phyloP scores from a whole-genome alignment of 768 basidiomycete species.

The Gyrodon lividus region DNA sequence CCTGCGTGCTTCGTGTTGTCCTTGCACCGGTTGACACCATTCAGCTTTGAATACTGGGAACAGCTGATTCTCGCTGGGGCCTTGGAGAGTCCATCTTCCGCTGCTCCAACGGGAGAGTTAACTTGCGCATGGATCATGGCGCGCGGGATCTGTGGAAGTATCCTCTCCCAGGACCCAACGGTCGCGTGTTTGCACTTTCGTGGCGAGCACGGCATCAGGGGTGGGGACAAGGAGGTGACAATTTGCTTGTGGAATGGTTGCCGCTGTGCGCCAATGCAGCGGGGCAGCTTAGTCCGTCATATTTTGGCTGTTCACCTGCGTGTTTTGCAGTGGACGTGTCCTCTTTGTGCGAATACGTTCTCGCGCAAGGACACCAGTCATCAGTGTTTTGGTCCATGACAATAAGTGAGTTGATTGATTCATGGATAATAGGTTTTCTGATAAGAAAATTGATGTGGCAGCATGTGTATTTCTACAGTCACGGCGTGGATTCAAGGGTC shows the following conservation, averaged over 20 bases:
- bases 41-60: too few relatives aligned
- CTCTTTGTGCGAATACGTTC: neutral
- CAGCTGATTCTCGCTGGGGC: too few relatives aligned
- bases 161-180: neutral
- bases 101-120: too few relatives aligned
- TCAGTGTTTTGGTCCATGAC: neutral
- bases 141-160: neutral
- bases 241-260: neutral
- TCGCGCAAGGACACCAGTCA: neutral
- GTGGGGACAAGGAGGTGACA: neutral
- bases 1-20: too few relatives aligned
- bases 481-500: too few relatives aligned
- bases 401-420: neutral
- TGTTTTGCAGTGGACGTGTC: conserved; percentile 4
- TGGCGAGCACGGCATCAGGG: neutral
- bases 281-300: neutral
- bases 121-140: neutral
- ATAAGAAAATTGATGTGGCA: too few relatives aligned
- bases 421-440: neutral
- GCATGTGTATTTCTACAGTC: too few relatives aligned
- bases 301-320: conserved; percentile 2
- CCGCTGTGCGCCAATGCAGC: neutral
- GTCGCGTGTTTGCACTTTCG: neutral
- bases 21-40: too few relatives aligned
- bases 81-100: too few relatives aligned